phyloP scores from a whole-genome alignment of 139 green algal species.

The Monoraphidium neglectum region DNA sequence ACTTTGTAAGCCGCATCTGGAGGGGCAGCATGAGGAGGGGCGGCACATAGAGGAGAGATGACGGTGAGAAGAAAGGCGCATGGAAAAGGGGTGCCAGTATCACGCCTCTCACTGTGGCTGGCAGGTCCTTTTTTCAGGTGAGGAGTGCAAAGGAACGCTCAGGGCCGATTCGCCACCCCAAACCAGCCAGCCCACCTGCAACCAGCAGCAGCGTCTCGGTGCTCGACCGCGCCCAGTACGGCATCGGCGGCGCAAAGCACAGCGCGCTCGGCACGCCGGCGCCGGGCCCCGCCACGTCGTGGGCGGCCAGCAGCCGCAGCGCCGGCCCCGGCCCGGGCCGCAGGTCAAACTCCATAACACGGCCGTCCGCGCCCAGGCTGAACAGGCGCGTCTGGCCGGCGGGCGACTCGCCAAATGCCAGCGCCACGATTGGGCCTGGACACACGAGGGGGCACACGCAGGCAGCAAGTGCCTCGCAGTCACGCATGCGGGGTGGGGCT shows the following conservation, averaged over 20 bases:
- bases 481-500: too few relatives aligned
- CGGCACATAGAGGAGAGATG: too few relatives aligned
- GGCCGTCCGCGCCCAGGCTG: slow-evolving; percentile 63
- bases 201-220: slow-evolving; percentile 67
- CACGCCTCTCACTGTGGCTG: too few relatives aligned
- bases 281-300: slow-evolving; percentile 32
- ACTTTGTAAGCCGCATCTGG: slow-evolving; percentile 70
- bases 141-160: too few relatives aligned
- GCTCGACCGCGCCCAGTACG: slow-evolving; percentile 55
- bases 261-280: slow-evolving; percentile 46
- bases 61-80: too few relatives aligned
- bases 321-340: slow-evolving; percentile 33
- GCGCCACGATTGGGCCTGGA: slow-evolving; percentile 32
- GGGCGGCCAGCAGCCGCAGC: slow-evolving; percentile 30
- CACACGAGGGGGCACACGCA: not conserved
- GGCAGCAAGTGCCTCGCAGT: not conserved
- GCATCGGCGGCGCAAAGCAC: slow-evolving; percentile 66
- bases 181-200: too few relatives aligned
- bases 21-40: not conserved
- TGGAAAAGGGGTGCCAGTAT: too few relatives aligned
- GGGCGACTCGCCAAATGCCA: slow-evolving; percentile 64
- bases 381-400: slow-evolving; percentile 65
- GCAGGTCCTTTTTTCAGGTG: too few relatives aligned
- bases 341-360: slow-evolving; percentile 72
- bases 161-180: too few relatives aligned